phyloP scores from a whole-genome alignment of 306 rosid genomes.

The Sicyos edulis region DNA sequence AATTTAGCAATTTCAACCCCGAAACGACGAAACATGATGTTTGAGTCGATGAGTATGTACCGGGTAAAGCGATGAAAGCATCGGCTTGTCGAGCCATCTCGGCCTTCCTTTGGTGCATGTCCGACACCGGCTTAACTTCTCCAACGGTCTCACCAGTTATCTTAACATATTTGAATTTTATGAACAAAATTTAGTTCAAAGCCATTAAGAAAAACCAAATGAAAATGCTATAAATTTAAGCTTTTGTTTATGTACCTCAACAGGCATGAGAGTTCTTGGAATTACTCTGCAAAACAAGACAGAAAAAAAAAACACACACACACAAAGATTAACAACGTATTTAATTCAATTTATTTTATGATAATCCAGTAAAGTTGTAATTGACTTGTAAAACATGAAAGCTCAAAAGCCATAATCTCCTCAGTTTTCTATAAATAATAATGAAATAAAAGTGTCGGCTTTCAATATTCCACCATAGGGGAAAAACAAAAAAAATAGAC shows the following conservation, averaged over 20 bases:
- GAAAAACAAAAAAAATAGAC: neutral
- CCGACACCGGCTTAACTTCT: slow-evolving; percentile 83
- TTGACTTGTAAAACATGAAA: neutral
- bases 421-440: slow-evolving; percentile 1
- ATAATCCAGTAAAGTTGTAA: neutral
- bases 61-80: slow-evolving; percentile 97
- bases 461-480: neutral
- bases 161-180: slow-evolving; percentile 29
- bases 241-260: slow-evolving; percentile 51
- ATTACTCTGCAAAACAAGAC: slow-evolving; percentile 62
- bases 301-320: too few species aligned
- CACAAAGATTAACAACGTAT: neutral
- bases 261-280: slow-evolving; percentile 84
- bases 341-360: too few species aligned
- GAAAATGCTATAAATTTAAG: neutral
- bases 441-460: slow-evolving; percentile 7
- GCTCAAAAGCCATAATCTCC: neutral
- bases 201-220: too few species aligned
- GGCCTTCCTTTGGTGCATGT: slow-evolving; percentile 98
- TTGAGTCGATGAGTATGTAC: slow-evolving; percentile 27
- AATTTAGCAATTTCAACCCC: neutral
- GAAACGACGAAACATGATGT: neutral
- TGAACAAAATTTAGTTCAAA: too few species aligned
- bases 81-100: slow-evolving; percentile 99
- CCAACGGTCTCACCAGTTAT: slow-evolving; percentile 90